A percentile compares a stretch with the other conserved stretches of the same genome.
Conservation (phyloP, 345 rosid genomes). For the Diplotaxis tenuifolia region DNA sequence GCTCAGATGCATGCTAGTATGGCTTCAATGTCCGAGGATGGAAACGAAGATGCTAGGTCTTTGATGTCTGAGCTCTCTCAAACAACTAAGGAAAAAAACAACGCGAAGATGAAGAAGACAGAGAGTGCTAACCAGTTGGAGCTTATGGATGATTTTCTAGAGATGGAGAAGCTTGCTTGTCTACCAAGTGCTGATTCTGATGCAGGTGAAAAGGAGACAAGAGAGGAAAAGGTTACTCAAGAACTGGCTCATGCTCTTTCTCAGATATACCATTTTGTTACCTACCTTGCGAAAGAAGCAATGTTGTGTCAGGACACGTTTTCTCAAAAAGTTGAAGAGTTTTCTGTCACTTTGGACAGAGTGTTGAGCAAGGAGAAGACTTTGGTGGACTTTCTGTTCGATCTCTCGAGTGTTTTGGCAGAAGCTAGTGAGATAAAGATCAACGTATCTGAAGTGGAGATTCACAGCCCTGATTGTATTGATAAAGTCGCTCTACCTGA, state of each 20-base stretch:
- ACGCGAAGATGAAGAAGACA: slow-evolving; percentile 45
- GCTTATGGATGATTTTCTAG: slow-evolving; percentile 96
- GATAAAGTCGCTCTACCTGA: slow-evolving; percentile 94
- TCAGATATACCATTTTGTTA: slow-evolving; percentile 65
- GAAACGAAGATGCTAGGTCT: slow-evolving; percentile 75
- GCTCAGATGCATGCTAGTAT: slow-evolving; percentile 70
- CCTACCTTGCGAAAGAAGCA: slow-evolving; percentile 72
- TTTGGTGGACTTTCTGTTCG: slow-evolving; percentile 54
- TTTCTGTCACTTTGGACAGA: slow-evolving; percentile 55
- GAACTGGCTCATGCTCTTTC: slow-evolving; percentile 63
- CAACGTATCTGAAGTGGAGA: slow-evolving; percentile 61
- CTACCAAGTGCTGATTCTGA: slow-evolving; percentile 48
- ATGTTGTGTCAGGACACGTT: slow-evolving; percentile 41
- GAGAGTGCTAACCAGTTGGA: slow-evolving; percentile 57
- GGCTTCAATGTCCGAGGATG: slow-evolving; percentile 86
- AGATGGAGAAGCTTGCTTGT: slow-evolving; percentile 95
- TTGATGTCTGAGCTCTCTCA: slow-evolving; percentile 60
- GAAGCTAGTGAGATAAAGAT: slow-evolving; percentile 67
- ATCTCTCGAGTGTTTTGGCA: slow-evolving; percentile 63
- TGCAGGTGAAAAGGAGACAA: slow-evolving; percentile 46
- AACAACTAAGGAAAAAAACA: slow-evolving; percentile 50
- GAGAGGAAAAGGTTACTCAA: slow-evolving; percentile 40
- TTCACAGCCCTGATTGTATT: slow-evolving; percentile 82
- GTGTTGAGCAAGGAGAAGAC: slow-evolving; percentile 40
- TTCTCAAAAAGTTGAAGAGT: slow-evolving; percentile 55